Conservation (phyloP, 306 rosid genomes). For the Clitoria ternatea region DNA sequence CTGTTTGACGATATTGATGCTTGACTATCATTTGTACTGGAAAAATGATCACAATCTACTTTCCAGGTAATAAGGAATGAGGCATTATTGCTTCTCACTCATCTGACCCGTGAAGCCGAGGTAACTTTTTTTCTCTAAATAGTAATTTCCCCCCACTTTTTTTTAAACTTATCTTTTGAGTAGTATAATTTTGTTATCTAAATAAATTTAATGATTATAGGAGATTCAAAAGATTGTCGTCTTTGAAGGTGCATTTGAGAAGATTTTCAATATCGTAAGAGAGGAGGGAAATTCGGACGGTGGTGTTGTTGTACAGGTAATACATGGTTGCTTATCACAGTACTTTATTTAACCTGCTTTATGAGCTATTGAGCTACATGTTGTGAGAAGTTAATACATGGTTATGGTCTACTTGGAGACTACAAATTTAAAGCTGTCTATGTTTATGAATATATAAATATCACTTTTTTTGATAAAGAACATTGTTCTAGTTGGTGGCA, state of each 20-base stretch:
- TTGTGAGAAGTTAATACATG: not conserved
- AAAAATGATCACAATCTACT: conserved; percentile 24
- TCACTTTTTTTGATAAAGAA: not conserved
- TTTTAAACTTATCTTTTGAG: not conserved
- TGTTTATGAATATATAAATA: not conserved
- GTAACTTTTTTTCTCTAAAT: conserved; percentile 39
- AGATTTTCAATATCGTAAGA: conserved; percentile 80
- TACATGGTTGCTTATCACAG: conserved; percentile 8
- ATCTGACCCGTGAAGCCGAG: conserved; percentile 95
- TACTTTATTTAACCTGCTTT: conserved; percentile 19
- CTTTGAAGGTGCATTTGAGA: conserved; percentile 96
- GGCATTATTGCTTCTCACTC: conserved; percentile 86
- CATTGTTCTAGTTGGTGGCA: no score
- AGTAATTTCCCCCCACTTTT: conserved; percentile 2
- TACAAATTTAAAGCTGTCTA: not conserved
- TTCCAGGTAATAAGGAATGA: conserved; percentile 88
- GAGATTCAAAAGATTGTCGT: conserved; percentile 97
- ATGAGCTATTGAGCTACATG: not conserved
- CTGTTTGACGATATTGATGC: not conserved
- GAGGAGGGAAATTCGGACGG: conserved; percentile 98
- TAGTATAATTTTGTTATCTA: conserved; percentile 4
- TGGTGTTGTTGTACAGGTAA: conserved; percentile 97
- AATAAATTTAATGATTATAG: conserved; percentile 47
- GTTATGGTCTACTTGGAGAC: not conserved
- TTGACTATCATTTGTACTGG: conserved; percentile 2